Percentiles rank a stretch among this genome's conserved stretches.
These are phyloP conservation scores for Tuber indicum DNA, from an alignment of 495 filamentous ascomycete genomes.

Conservation along the genomic window DNA sequence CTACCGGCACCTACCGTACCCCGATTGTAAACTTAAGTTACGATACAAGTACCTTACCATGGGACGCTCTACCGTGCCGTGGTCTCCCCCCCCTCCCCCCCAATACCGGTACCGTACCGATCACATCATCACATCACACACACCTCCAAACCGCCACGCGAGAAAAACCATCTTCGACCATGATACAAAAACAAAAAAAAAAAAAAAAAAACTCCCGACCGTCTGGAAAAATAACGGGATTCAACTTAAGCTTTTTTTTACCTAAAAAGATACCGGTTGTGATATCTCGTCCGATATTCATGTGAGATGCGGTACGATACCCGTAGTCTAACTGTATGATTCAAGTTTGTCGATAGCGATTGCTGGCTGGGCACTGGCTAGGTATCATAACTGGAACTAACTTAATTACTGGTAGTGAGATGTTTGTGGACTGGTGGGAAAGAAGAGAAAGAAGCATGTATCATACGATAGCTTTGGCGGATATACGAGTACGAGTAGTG, in stretches of 20 bases:
- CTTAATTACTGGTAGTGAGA: not conserved
- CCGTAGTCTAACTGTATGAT: not conserved
- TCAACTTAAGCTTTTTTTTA: not conserved
- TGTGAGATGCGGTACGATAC: not conserved
- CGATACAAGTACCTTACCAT: not conserved
- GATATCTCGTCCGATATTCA: not conserved
- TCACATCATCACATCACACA: not conserved
- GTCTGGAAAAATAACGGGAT: not conserved
- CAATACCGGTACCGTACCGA: too few species aligned
- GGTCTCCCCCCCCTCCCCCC: too few species aligned
- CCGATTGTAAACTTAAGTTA: too few species aligned
- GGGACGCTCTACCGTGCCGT: too few species aligned
- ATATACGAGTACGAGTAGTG: too few species aligned
- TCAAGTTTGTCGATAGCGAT: not conserved
- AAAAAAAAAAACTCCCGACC: not conserved
- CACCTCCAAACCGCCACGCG: not conserved
- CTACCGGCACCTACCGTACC: not conserved
- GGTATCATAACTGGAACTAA: too few species aligned
- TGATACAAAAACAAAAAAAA: too few species aligned
- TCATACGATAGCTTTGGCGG: too few species aligned
- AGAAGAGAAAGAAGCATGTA: too few species aligned
- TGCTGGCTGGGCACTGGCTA: not conserved
- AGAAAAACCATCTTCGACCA: not conserved
- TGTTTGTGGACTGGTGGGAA: not conserved
- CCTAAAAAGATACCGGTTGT: not conserved